These are phyloP conservation scores for Stipa capillata DNA, from an alignment of 176 grass and related monocot species.

Conservation along the genomic window DNA sequence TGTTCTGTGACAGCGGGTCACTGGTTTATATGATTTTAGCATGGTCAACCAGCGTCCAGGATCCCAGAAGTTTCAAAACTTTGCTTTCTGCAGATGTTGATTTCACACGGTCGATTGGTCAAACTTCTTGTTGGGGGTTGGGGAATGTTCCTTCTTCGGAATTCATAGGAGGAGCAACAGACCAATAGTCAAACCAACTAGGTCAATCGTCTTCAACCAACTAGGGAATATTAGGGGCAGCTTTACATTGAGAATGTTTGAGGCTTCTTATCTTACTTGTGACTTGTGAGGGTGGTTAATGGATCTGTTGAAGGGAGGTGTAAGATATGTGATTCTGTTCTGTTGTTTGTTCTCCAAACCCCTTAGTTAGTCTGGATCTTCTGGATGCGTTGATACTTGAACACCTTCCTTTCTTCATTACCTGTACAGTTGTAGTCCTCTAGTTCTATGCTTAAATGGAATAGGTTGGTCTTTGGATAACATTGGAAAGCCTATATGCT, in stretches of 20 bases:
- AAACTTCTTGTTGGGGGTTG: constrained; percentile 24
- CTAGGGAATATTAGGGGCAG: constrained; percentile 13
- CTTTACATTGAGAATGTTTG: constrained; percentile 7
- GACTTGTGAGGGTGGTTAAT: background rate
- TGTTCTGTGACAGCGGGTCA: background rate
- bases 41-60: constrained; percentile 5
- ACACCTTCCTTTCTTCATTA: constrained; percentile 3
- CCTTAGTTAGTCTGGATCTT: background rate
- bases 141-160: constrained; percentile 9
- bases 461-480: background rate
- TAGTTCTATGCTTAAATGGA: background rate
- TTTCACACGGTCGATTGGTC: constrained; percentile 36
- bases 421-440: background rate
- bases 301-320: background rate
- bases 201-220: constrained; percentile 39
- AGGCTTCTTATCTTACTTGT: background rate
- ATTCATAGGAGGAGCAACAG: constrained; percentile 7
- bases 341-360: constrained; percentile 13
- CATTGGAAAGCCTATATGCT: background rate
- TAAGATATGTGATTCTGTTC: background rate
- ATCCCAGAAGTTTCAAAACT: background rate
- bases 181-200: constrained; percentile 20
- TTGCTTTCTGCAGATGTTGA: constrained; percentile 11
- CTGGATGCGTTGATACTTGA: background rate
- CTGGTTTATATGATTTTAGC: background rate